These are phyloP conservation scores for Phytophthora nicotianae DNA, from an alignment of 352 stramenopile genomes.

Conservation along the genomic window DNA sequence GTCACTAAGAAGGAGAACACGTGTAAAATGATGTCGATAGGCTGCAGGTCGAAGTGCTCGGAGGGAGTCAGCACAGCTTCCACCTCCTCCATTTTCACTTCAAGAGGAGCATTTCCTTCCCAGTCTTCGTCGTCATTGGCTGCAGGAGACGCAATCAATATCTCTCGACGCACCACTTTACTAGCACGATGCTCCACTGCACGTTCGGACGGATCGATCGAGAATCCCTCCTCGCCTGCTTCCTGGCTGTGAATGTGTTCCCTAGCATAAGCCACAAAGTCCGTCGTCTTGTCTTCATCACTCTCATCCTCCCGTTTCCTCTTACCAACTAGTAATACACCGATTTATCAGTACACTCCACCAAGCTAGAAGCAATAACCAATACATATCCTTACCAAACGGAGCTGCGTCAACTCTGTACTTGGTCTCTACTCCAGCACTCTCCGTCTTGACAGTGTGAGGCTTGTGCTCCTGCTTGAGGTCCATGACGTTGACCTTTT, in stretches of 20 bases:
- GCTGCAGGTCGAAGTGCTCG: slow-evolving; percentile 86
- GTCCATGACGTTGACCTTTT: slow-evolving; percentile 4
- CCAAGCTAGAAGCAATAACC: not conserved
- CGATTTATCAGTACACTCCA: slow-evolving; percentile 2
- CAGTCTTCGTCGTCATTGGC: slow-evolving; percentile 82
- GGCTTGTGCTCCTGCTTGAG: slow-evolving; percentile 13
- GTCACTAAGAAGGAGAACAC: slow-evolving; percentile 87
- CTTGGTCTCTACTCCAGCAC: slow-evolving; percentile 5
- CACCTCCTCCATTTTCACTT: slow-evolving; percentile 47
- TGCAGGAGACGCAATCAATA: slow-evolving; percentile 81
- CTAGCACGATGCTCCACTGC: slow-evolving; percentile 84
- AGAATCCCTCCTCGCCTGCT: slow-evolving; percentile 80
- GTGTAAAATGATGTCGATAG: slow-evolving; percentile 88
- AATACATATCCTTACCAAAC: slow-evolving; percentile 16
- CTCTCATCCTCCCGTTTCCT: slow-evolving; percentile 36
- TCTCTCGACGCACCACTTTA: slow-evolving; percentile 85
- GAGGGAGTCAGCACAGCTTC: slow-evolving; percentile 42
- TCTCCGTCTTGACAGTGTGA: slow-evolving; percentile 19
- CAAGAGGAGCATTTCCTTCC: slow-evolving; percentile 41
- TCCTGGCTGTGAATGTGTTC: slow-evolving; percentile 85
- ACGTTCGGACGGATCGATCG: slow-evolving; percentile 84
- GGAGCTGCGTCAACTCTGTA: slow-evolving; percentile 7
- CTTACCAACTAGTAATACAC: slow-evolving; percentile 23
- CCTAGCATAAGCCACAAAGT: slow-evolving; percentile 75
- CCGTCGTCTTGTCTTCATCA: slow-evolving; percentile 18